phyloP scores from a whole-genome alignment of 768 basidiomycete species.

The Termitomyces sp. region DNA sequence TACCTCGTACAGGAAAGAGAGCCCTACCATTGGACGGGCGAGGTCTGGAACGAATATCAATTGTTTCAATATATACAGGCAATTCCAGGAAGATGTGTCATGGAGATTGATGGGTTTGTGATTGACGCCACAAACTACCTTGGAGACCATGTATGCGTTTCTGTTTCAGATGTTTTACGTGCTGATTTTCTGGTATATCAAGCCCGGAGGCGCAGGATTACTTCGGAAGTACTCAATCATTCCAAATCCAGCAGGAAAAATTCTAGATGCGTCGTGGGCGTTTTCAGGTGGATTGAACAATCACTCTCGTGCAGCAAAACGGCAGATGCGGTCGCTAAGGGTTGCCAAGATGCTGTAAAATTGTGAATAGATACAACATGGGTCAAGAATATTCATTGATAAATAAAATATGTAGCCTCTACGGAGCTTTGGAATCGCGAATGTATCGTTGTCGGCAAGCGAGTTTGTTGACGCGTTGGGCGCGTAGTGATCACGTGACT shows the following conservation, averaged over 20 bases:
- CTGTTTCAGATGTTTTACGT: neutral
- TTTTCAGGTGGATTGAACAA: conserved; percentile 71
- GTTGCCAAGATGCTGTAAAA: conserved; percentile 33
- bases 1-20: neutral
- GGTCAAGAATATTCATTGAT: neutral
- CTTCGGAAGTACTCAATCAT: neutral
- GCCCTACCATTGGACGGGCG: neutral
- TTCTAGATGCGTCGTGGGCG: conserved; percentile 50
- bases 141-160: conserved; percentile 57
- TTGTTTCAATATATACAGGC: conserved; percentile 25
- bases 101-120: conserved; percentile 55
- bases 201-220: neutral
- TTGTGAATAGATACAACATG: neutral
- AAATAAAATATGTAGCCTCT: neutral
- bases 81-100: conserved; percentile 34
- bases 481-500: conserved; percentile 17
- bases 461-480: conserved; percentile 6
- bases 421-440: neutral
- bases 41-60: conserved; percentile 33
- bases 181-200: neutral
- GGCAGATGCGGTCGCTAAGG: conserved; percentile 40
- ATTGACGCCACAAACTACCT: conserved; percentile 60
- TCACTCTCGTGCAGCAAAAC: conserved; percentile 54
- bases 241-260: conserved; percentile 5
- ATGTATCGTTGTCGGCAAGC: neutral